A percentile compares a stretch with the other conserved stretches of the same genome.
These are phyloP conservation scores for Lactifluus echinatus DNA, from an alignment of 768 basidiomycete genomes.

Conservation along the genomic window DNA sequence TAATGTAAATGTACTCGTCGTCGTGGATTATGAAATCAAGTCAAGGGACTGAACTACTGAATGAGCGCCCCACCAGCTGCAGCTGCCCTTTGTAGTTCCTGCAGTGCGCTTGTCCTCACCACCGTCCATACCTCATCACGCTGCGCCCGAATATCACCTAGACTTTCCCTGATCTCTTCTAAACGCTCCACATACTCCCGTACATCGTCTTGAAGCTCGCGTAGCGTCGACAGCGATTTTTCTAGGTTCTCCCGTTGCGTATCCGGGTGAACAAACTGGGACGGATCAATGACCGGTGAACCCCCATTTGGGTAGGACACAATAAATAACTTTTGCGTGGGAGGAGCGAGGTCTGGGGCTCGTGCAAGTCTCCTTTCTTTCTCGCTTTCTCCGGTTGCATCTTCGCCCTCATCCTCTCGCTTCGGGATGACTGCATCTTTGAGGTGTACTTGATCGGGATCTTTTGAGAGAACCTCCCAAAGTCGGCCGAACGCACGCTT, in stretches of 20 bases:
- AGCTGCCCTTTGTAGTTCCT: constrained; percentile 65
- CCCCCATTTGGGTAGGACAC: constrained; percentile 40
- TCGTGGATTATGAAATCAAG: constrained; percentile 13
- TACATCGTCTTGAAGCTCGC: constrained; percentile 80
- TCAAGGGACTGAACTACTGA: background rate
- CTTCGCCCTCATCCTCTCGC: constrained; percentile 50
- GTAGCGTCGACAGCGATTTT: constrained; percentile 61
- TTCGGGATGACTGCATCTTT: constrained; percentile 49
- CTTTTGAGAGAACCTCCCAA: constrained; percentile 76
- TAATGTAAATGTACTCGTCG: background rate
- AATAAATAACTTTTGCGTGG: constrained; percentile 61
- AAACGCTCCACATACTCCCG: constrained; percentile 80
- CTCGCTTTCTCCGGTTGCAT: constrained; percentile 31
- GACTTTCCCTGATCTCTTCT: constrained; percentile 72
- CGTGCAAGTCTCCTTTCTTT: constrained; percentile 40
- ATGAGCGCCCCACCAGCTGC: constrained; percentile 30
- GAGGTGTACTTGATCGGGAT: constrained; percentile 36
- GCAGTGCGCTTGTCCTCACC: constrained; percentile 64
- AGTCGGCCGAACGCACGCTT: constrained; percentile 67
- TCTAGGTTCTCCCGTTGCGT: constrained; percentile 64
- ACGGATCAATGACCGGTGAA: constrained; percentile 43
- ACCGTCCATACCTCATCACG: constrained; percentile 68
- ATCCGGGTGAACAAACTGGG: constrained; percentile 56
- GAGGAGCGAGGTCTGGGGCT: constrained; percentile 58
- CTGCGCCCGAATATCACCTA: constrained; percentile 68